phyloP scores from a whole-genome alignment of 306 rosid genomes.

The Prunus mira region DNA sequence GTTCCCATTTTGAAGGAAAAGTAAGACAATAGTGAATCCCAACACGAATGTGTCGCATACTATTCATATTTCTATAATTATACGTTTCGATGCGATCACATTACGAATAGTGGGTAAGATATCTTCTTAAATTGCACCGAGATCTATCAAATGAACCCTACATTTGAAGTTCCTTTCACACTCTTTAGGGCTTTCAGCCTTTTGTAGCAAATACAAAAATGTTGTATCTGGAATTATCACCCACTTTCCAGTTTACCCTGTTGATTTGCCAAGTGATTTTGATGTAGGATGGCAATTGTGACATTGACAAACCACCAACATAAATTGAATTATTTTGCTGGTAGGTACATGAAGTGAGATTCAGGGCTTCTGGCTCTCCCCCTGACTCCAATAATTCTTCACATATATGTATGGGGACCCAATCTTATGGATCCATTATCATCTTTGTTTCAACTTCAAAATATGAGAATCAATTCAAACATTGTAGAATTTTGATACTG shows the following conservation, averaged over 20 bases:
- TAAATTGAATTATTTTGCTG: neutral
- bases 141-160: neutral
- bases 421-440: no score
- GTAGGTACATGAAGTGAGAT: neutral
- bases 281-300: conserved; percentile 3
- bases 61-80: neutral
- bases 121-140: neutral
- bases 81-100: neutral
- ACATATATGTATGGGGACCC: neutral
- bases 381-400: conserved; percentile 4
- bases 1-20: neutral
- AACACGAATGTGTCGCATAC: neutral
- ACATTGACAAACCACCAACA: conserved; percentile 1
- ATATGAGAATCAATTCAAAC: neutral
- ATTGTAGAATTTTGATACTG: neutral
- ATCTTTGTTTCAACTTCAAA: neutral
- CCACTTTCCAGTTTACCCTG: neutral
- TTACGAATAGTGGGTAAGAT: neutral
- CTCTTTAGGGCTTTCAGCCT: neutral
- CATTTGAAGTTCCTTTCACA: no score
- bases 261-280: conserved; percentile 7
- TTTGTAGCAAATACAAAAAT: neutral
- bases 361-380: neutral
- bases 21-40: neutral
- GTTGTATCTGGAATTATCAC: neutral